A percentile compares a stretch with the other conserved stretches of the same genome.
Evolutionary conservation across 768 basidiomycete genomes (phyloP).

Genomic region (Candolleomyces aberdarensis): DNA sequence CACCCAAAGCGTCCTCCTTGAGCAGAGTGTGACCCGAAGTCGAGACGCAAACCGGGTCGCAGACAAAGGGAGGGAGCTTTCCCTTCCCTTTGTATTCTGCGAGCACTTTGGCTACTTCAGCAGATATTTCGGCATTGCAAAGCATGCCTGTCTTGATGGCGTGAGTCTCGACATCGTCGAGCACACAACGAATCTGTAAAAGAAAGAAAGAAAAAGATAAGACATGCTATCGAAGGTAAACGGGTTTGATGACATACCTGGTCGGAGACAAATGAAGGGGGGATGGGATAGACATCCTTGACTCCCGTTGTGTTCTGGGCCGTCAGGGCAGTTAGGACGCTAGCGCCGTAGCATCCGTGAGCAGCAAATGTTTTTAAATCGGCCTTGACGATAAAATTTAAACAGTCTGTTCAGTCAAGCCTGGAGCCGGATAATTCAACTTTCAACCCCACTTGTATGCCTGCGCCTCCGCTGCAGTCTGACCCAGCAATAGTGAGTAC

Average conservation of each 20-base stretch:
- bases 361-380: conserved; percentile 86
- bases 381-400: conserved; percentile 43
- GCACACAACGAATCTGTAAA: conserved; percentile 60
- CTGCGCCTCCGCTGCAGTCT: conserved; percentile 84
- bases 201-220: too few relatives aligned
- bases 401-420: background rate
- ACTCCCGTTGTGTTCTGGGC: conserved; percentile 90
- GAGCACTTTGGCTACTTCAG: conserved; percentile 50
- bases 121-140: conserved; percentile 52
- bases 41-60: conserved; percentile 90
- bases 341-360: conserved; percentile 74
- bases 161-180: conserved; percentile 66
- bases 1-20: conserved; percentile 57
- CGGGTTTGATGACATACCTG: conserved; percentile 49
- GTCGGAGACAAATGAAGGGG: conserved; percentile 66
- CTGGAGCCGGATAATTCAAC: background rate
- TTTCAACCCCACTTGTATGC: conserved; percentile 64
- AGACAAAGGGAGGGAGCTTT: conserved; percentile 54
- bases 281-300: conserved; percentile 64
- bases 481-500: conserved; percentile 78
- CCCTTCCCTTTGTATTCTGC: conserved; percentile 17
- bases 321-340: conserved; percentile 80
- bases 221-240: background rate
- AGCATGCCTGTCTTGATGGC: conserved; percentile 94
- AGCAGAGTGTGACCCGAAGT: conserved; percentile 85